Conservation (phyloP, 2,329 filamentous ascomycete species). For the Fusarium tanahbumbuense region DNA sequence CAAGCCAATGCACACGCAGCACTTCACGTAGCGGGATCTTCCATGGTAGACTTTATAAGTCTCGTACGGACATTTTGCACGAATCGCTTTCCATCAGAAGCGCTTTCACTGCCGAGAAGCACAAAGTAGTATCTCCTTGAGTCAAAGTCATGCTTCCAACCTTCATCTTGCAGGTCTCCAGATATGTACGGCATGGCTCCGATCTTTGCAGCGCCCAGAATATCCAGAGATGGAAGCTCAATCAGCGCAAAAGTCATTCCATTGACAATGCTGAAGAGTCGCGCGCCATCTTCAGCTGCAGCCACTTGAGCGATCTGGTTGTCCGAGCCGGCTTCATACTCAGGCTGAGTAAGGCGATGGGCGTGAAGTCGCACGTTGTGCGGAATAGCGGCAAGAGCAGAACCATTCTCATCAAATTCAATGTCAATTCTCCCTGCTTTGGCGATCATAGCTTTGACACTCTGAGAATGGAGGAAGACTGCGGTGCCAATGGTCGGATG, state of each 20-base stretch:
- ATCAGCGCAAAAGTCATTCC: slow-evolving; percentile 79
- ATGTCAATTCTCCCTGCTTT: slow-evolving; percentile 68
- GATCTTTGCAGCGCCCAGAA: slow-evolving; percentile 59
- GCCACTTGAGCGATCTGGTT: slow-evolving; percentile 40
- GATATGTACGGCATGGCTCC: slow-evolving; percentile 50
- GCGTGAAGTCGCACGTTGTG: slow-evolving; percentile 73
- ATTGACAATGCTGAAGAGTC: slow-evolving; percentile 71
- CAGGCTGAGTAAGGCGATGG: slow-evolving; percentile 48
- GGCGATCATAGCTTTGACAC: slow-evolving; percentile 58
- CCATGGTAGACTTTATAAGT: slow-evolving; percentile 64
- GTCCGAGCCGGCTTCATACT: slow-evolving; percentile 16
- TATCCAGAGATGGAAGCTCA: slow-evolving; percentile 68
- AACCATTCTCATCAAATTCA: slow-evolving; percentile 48
- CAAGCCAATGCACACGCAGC: slow-evolving; percentile 68
- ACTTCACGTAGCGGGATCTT: slow-evolving; percentile 72
- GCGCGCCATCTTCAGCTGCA: slow-evolving; percentile 54
- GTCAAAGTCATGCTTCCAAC: slow-evolving; percentile 64
- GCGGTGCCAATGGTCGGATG: slow-evolving; percentile 70
- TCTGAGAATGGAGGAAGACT: slow-evolving; percentile 56
- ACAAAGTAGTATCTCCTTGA: slow-evolving; percentile 70
- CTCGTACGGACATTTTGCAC: slow-evolving; percentile 62
- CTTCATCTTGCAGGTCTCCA: slow-evolving; percentile 57
- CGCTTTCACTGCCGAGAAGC: slow-evolving; percentile 44
- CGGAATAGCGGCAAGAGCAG: slow-evolving; percentile 71
- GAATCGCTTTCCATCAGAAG: slow-evolving; percentile 33